Percentiles rank a stretch among this genome's conserved stretches.
These are phyloP conservation scores for Suillus weaverae DNA, from an alignment of 768 basidiomycete genomes.

Conservation along the genomic window DNA sequence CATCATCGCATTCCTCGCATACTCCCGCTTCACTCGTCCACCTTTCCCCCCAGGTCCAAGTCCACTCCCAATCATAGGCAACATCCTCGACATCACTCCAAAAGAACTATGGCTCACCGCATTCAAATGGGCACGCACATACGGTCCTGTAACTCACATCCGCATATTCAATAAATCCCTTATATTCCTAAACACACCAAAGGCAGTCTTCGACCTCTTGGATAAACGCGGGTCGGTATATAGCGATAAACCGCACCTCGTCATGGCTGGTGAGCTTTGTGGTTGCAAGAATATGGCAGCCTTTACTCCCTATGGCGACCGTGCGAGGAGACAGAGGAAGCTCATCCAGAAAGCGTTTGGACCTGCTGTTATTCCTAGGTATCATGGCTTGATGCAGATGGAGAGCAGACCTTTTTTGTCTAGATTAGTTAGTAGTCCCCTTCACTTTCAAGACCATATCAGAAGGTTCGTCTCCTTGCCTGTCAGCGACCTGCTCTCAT, in stretches of 20 bases:
- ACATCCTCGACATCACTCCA: constrained; percentile 56
- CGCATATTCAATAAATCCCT: constrained; percentile 67
- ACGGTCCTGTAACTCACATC: constrained; percentile 66
- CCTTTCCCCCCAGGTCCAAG: constrained; percentile 68
- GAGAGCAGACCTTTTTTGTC: constrained; percentile 60
- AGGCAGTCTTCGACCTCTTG: constrained; percentile 61
- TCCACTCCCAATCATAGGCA: constrained; percentile 64
- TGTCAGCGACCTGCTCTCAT: not conserved
- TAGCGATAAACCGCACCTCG: constrained; percentile 68
- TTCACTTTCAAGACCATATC: constrained; percentile 35
- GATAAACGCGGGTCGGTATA: constrained; percentile 72
- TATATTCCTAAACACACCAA: constrained; percentile 63
- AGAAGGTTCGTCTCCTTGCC: constrained; percentile 25
- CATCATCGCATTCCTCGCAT: constrained; percentile 22
- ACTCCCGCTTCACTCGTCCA: constrained; percentile 15
- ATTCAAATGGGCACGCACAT: constrained; percentile 48
- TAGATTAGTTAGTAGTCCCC: constrained; percentile 47
- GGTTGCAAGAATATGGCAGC: constrained; percentile 74
- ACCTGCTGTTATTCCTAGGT: constrained; percentile 49
- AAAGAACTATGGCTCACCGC: constrained; percentile 69
- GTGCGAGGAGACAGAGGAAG: constrained; percentile 61
- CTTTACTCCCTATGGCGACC: constrained; percentile 66
- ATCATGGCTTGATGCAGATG: constrained; percentile 56
- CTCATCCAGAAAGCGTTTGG: constrained; percentile 68
- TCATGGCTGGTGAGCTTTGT: constrained; percentile 72